phyloP scores from a whole-genome alignment of 2,329 filamentous ascomycete genomes.

The Mycocentrospora acerina region DNA sequence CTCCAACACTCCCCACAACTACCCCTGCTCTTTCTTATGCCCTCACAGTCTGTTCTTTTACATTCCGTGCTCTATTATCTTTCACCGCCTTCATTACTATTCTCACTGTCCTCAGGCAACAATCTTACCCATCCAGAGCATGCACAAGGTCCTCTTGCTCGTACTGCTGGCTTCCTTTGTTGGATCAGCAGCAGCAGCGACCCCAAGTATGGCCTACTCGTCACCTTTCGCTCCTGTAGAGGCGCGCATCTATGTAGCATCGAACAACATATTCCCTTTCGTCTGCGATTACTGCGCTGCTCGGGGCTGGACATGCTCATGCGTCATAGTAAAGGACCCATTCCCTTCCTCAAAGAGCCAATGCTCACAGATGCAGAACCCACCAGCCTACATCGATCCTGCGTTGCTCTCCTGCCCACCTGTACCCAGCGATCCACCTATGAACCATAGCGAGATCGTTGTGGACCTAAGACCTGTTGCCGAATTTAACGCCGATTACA shows the following conservation, averaged over 20 bases:
- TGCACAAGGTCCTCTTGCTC: constrained; percentile 31
- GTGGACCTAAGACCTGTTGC: not conserved
- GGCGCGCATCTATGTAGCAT: constrained; percentile 24
- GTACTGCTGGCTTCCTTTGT: constrained; percentile 29
- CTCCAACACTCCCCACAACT: constrained; percentile 1
- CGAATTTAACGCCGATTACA: constrained; percentile 3
- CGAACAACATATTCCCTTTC: constrained; percentile 25
- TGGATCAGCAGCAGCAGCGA: constrained; percentile 26
- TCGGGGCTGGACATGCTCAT: constrained; percentile 20
- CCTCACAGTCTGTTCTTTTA: constrained; percentile 3
- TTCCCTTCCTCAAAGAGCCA: not conserved
- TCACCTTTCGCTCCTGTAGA: constrained; percentile 16
- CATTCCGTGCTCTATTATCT: not conserved
- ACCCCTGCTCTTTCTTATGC: not conserved
- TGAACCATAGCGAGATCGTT: not conserved
- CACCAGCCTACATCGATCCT: constrained; percentile 6
- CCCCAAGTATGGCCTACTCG: constrained; percentile 25
- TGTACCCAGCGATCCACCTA: not conserved
- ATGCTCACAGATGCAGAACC: constrained; percentile 12
- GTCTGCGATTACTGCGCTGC: constrained; percentile 29
- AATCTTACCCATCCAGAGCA: constrained; percentile 19
- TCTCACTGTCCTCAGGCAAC: constrained; percentile 24
- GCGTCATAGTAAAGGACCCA: constrained; percentile 17
- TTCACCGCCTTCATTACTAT: constrained; percentile 12
- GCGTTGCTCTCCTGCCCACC: not conserved